Conservation (phyloP, 2,329 filamentous ascomycete species). For the Lecanicillium sp. region DNA sequence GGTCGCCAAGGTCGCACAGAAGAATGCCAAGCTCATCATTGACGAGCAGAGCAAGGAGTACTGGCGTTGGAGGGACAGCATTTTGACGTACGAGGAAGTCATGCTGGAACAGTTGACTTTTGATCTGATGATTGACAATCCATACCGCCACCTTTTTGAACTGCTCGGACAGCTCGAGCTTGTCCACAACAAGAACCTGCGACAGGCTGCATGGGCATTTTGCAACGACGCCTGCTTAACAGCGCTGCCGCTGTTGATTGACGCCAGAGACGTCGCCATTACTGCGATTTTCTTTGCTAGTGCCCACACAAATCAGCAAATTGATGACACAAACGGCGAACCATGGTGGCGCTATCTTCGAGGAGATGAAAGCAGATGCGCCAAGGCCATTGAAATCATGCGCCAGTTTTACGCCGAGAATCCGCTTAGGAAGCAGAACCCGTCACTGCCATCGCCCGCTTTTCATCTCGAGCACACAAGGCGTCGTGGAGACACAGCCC, state of each 20-base stretch:
- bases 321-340: conserved; percentile 66
- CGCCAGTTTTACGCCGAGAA: conserved; percentile 59
- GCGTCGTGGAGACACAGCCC: conserved; percentile 34
- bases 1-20: conserved; percentile 89
- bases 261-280: conserved; percentile 72
- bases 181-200: conserved; percentile 70
- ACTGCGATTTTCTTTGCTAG: conserved; percentile 82
- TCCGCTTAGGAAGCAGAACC: conserved; percentile 49
- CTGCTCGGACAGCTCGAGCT: conserved; percentile 66
- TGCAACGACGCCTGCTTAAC: conserved; percentile 86
- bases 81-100: conserved; percentile 84
- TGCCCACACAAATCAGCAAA: conserved; percentile 61
- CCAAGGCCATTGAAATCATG: conserved; percentile 68
- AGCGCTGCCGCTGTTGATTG: conserved; percentile 72
- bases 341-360: conserved; percentile 83
- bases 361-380: conserved; percentile 62
- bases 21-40: conserved; percentile 80
- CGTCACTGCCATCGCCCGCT: conserved; percentile 42
- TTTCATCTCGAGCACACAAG: conserved; percentile 50
- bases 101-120: conserved; percentile 91
- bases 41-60: conserved; percentile 98
- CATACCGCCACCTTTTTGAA: conserved; percentile 77
- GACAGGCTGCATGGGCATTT: conserved; percentile 88
- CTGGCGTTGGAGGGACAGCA: conserved; percentile 94
- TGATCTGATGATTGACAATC: conserved; percentile 82